Evolutionary conservation across 805 yeast species (phyloP).

Genomic region (Pichia thaimueangensis): DNA sequence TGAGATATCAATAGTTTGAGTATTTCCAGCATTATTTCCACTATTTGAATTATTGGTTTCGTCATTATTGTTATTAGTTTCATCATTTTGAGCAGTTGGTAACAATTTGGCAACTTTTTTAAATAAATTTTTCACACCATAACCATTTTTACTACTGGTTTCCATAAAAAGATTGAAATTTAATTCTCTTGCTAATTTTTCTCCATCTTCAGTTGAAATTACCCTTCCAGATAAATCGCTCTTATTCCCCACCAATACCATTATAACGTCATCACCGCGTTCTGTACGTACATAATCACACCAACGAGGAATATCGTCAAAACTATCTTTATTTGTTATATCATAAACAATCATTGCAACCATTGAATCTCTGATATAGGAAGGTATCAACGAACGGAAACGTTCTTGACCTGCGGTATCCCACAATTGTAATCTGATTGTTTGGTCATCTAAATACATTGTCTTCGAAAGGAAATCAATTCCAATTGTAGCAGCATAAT

Average conservation of each 20-base stretch:
- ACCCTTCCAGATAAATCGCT: slow-evolving; percentile 74
- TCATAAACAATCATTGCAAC: slow-evolving; percentile 98
- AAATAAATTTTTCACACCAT: slow-evolving; percentile 84
- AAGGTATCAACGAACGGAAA: slow-evolving; percentile 89
- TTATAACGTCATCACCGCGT: slow-evolving; percentile 81
- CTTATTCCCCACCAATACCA: slow-evolving; percentile 90
- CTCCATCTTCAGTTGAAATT: slow-evolving; percentile 80
- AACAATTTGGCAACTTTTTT: slow-evolving; percentile 85
- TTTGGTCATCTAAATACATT: slow-evolving; percentile 92
- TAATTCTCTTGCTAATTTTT: slow-evolving; percentile 59
- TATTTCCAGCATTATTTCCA: slow-evolving; percentile 14
- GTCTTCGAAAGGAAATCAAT: slow-evolving; percentile 90
- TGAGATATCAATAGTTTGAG: slow-evolving; percentile 39
- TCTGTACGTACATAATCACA: slow-evolving; percentile 90
- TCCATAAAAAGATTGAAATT: slow-evolving; percentile 82
- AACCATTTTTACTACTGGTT: slow-evolving; percentile 91
- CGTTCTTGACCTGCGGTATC: slow-evolving; percentile 98
- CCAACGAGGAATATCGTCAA: slow-evolving; percentile 84
- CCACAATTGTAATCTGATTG: slow-evolving; percentile 93
- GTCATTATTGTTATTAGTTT: slow-evolving; percentile 14
- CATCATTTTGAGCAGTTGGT: slow-evolving; percentile 60
- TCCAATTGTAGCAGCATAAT: slow-evolving; percentile 94
- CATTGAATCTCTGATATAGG: slow-evolving; percentile 90
- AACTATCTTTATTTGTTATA: slow-evolving; percentile 78
- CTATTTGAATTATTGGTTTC: slow-evolving; percentile 19